These are phyloP conservation scores for Cutaneotrichosporon cutaneum DNA, from an alignment of 1,284 basidiomycete genomes.

Conservation along the genomic window DNA sequence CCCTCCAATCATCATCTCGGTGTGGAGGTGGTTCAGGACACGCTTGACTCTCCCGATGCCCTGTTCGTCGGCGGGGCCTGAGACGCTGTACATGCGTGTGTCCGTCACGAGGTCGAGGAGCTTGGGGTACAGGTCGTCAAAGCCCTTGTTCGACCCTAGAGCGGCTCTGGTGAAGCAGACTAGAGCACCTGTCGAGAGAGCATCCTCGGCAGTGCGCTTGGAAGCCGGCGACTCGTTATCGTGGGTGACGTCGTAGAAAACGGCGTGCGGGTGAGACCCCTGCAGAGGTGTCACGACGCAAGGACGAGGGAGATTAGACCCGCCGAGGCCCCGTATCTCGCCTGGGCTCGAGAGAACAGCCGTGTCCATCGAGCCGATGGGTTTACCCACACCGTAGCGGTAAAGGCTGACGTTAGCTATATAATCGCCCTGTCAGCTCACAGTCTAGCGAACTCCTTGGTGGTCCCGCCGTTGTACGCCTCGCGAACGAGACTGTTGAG, in stretches of 20 bases:
- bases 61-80: constrained; percentile 55
- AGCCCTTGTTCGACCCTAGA: constrained; percentile 88
- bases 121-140: constrained; percentile 94
- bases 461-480: constrained; percentile 82
- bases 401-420: constrained; percentile 58
- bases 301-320: constrained; percentile 65
- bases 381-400: constrained; percentile 78
- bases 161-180: constrained; percentile 82
- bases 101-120: constrained; percentile 81
- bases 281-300: constrained; percentile 74
- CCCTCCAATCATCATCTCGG: constrained; percentile 80
- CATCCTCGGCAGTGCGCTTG: constrained; percentile 88
- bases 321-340: constrained; percentile 68
- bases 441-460: constrained; percentile 80
- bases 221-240: constrained; percentile 88
- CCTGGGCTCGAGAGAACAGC: constrained; percentile 74
- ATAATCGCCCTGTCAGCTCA: constrained; percentile 21
- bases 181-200: constrained; percentile 84
- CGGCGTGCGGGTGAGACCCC: constrained; percentile 82
- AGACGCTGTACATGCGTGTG: constrained; percentile 69
- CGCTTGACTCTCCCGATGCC: constrained; percentile 76
- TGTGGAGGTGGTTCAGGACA: constrained; percentile 77
- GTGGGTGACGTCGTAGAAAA: constrained; percentile 91
- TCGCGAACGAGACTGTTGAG: constrained; percentile 90
- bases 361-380: constrained; percentile 79